Evolutionary conservation across 768 basidiomycete genomes (phyloP).

Genomic region (Lactifluus subvellereus): DNA sequence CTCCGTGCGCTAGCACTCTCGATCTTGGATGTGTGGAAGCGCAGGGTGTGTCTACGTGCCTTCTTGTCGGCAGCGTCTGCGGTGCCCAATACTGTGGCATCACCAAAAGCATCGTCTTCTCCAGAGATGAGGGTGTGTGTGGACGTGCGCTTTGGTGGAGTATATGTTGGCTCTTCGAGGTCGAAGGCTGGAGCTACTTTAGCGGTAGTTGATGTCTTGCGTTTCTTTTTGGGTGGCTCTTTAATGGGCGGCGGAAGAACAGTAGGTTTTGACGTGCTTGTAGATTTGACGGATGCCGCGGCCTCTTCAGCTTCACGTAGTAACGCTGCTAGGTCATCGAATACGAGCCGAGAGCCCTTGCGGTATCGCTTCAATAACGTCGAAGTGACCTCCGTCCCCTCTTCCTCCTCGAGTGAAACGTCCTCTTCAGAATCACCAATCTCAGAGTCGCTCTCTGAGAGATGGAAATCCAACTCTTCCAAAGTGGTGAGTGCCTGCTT

Average conservation of each 20-base stretch:
- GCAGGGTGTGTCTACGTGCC: constrained; percentile 72
- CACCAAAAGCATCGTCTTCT: constrained; percentile 58
- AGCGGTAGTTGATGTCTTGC: constrained; percentile 41
- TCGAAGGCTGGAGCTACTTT: constrained; percentile 51
- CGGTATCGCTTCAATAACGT: constrained; percentile 15
- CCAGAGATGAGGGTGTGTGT: constrained; percentile 24
- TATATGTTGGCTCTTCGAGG: constrained; percentile 74
- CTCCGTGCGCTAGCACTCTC: constrained; percentile 74
- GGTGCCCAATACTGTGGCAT: constrained; percentile 57
- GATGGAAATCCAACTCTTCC: constrained; percentile 77
- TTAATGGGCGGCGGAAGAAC: constrained; percentile 1
- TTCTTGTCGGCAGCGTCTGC: constrained; percentile 81
- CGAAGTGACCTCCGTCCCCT: constrained; percentile 41
- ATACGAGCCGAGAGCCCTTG: constrained; percentile 8
- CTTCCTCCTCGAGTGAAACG: constrained; percentile 39
- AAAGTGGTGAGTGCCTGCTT: constrained; percentile 78
- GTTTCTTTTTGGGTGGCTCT: constrained; percentile 52
- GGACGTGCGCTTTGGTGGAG: constrained; percentile 27
- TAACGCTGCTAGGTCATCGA: constrained; percentile 19
- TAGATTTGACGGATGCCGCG: constrained; percentile 4
- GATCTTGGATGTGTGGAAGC: constrained; percentile 92
- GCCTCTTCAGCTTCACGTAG: constrained; percentile 25
- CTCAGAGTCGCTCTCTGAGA: constrained; percentile 33
- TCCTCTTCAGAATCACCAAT: constrained; percentile 43
- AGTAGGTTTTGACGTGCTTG: constrained; percentile 24